These are phyloP conservation scores for Quercus robur DNA, from an alignment of 306 rosid genomes.

Conservation along the genomic window DNA sequence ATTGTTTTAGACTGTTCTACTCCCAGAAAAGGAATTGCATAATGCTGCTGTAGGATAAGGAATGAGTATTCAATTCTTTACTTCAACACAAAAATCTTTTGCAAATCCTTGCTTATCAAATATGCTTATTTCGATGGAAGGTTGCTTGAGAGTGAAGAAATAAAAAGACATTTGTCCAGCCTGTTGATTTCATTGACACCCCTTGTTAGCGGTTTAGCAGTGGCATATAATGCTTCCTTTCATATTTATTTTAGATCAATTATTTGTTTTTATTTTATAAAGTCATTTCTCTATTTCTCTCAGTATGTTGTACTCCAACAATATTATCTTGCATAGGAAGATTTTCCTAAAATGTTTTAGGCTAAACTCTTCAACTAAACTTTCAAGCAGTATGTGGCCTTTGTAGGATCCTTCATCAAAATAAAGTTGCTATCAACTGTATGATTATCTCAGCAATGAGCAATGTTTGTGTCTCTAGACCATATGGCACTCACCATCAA, in stretches of 20 bases:
- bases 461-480: conserved; percentile 38
- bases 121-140: not conserved
- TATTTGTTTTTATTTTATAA: not conserved
- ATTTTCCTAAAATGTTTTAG: not conserved
- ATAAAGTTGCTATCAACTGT: conserved; percentile 22
- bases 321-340: not conserved
- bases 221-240: conserved; percentile 8
- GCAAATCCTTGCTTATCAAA: not conserved
- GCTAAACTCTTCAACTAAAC: conserved; percentile 4
- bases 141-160: not conserved
- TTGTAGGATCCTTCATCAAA: conserved; percentile 28
- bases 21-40: not conserved
- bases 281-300: conserved; percentile 1
- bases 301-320: not conserved
- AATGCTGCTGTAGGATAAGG: not conserved
- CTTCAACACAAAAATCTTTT: not conserved
- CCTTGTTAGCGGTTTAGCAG: not conserved
- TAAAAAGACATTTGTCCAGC: not conserved
- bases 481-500: conserved; percentile 30
- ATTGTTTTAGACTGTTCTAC: not conserved
- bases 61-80: not conserved
- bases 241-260: conserved; percentile 3
- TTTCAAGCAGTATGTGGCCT: conserved; percentile 31
- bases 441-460: conserved; percentile 38
- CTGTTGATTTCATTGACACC: not conserved